These are phyloP conservation scores for Venturia oleaginea DNA, from an alignment of 2,329 filamentous ascomycete genomes.

Conservation along the genomic window DNA sequence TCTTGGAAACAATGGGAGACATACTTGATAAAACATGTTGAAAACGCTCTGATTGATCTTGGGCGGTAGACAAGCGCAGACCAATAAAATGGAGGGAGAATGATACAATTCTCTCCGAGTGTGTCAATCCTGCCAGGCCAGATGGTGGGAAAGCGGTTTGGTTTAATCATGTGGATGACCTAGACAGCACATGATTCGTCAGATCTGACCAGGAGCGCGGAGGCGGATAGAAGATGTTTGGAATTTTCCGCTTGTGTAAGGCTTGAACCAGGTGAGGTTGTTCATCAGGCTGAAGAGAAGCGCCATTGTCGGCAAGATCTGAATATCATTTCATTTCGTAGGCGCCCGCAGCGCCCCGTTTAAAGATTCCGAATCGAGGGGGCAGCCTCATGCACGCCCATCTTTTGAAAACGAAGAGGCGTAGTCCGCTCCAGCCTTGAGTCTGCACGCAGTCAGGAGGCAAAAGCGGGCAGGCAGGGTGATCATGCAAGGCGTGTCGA, in stretches of 20 bases:
- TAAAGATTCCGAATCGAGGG: neutral
- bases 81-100: neutral
- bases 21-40: neutral
- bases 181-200: neutral
- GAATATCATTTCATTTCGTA: neutral
- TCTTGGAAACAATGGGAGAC: neutral
- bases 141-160: neutral
- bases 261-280: neutral
- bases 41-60: neutral
- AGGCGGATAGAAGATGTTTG: neutral
- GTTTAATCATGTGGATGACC: neutral
- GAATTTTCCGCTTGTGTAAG: neutral
- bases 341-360: neutral
- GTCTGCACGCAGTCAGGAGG: constrained; percentile 1
- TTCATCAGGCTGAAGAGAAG: neutral
- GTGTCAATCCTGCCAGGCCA: neutral
- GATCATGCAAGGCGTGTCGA: neutral
- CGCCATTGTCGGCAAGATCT: neutral
- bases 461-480: neutral
- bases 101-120: neutral
- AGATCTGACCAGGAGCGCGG: neutral
- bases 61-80: neutral
- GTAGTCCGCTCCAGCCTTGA: neutral
- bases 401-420: neutral
- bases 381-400: neutral